Percentiles rank a stretch among this genome's conserved stretches.
Evolutionary conservation across 1,284 basidiomycete species (phyloP).

Genomic region (Sporisorium scitamineum): DNA sequence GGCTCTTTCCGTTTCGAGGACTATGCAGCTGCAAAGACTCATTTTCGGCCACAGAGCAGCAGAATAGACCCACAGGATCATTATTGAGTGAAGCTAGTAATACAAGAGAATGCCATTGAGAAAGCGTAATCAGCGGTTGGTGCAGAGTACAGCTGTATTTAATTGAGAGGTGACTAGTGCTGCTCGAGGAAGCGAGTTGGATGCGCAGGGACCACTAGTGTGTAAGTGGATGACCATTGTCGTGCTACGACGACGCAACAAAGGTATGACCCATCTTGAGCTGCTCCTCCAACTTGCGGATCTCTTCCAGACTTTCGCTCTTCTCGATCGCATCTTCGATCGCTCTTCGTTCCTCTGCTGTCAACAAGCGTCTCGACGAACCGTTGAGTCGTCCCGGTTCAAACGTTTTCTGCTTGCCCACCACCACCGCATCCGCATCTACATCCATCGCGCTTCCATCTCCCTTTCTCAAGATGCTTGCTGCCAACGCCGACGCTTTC

Average conservation of each 20-base stretch:
- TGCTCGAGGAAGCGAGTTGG: too few species aligned
- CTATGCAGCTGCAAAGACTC: not conserved
- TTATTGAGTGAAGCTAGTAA: constrained; percentile 6
- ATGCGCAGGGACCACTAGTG: too few species aligned
- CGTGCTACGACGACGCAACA: constrained; percentile 2
- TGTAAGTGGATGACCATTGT: too few species aligned
- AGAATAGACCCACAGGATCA: not conserved
- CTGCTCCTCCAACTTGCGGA: constrained; percentile 62
- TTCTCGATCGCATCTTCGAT: constrained; percentile 90
- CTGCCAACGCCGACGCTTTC: constrained; percentile 53
- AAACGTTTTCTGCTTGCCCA: constrained; percentile 73
- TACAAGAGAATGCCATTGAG: constrained; percentile 6
- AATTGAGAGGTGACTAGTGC: too few species aligned
- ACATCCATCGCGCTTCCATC: constrained; percentile 74
- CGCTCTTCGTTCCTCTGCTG: constrained; percentile 88
- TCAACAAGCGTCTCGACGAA: constrained; percentile 80
- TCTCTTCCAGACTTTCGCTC: constrained; percentile 83
- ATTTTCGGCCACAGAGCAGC: not conserved
- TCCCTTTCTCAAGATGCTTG: constrained; percentile 75
- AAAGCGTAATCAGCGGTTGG: too few species aligned
- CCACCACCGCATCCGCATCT: constrained; percentile 70
- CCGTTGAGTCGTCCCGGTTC: constrained; percentile 64
- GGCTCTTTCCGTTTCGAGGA: constrained; percentile 14
- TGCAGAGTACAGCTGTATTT: too few species aligned
- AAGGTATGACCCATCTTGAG: constrained; percentile 61